Evolutionary conservation across 2,329 filamentous ascomycete species (phyloP).

Genomic region (Tolypocladium endophyticum): DNA sequence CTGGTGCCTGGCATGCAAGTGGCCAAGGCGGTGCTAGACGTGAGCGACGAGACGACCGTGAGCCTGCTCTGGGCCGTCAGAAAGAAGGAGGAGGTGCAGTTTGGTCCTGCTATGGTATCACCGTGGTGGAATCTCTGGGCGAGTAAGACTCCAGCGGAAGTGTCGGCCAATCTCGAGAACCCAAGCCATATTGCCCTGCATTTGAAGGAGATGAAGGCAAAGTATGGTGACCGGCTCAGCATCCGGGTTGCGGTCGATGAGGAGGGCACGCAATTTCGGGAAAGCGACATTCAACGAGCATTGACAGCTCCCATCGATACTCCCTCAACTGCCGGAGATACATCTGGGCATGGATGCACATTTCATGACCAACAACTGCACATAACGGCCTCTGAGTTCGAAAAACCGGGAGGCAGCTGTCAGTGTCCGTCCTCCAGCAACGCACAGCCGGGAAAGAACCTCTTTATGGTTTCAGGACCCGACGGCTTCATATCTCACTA

Average conservation of each 20-base stretch:
- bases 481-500: slow-evolving; percentile 78
- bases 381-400: slow-evolving; percentile 18
- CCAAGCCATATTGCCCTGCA: slow-evolving; percentile 47
- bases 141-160: slow-evolving; percentile 7
- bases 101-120: not conserved
- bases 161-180: slow-evolving; percentile 10
- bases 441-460: slow-evolving; percentile 35
- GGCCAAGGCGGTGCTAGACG: slow-evolving; percentile 49
- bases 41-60: slow-evolving; percentile 29
- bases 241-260: slow-evolving; percentile 78
- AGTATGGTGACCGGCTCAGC: slow-evolving; percentile 43
- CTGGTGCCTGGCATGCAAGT: slow-evolving; percentile 84
- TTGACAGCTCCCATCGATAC: slow-evolving; percentile 8
- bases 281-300: slow-evolving; percentile 32
- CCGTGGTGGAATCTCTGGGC: slow-evolving; percentile 16
- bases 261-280: slow-evolving; percentile 57
- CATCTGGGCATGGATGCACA: slow-evolving; percentile 12
- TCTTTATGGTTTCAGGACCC: slow-evolving; percentile 82
- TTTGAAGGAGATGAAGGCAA: slow-evolving; percentile 50
- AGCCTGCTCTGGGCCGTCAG: slow-evolving; percentile 74
- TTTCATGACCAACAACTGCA: slow-evolving; percentile 21
- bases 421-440: slow-evolving; percentile 12
- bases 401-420: slow-evolving; percentile 13
- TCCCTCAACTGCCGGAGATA: not conserved
- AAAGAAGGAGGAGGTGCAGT: slow-evolving; percentile 43